phyloP scores from a whole-genome alignment of 228 moss, liverwort and hornwort species.

The Sphagnum fallax region DNA sequence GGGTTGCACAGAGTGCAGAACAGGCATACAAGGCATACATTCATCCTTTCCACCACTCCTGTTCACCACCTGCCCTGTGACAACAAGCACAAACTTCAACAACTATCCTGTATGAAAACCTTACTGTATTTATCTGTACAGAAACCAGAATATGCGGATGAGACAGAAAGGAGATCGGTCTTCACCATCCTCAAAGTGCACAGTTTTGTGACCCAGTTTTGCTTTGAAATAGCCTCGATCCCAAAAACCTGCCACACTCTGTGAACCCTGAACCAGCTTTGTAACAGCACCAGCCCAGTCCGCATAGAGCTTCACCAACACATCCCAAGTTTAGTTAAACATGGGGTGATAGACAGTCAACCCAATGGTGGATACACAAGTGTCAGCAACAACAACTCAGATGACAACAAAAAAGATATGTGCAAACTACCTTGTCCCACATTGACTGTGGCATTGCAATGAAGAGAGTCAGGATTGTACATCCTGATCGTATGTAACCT shows the following conservation, averaged over 20 bases:
- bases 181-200: constrained; percentile 66
- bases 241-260: constrained; percentile 59
- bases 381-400: not conserved
- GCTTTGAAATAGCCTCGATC: constrained; percentile 71
- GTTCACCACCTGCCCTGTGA: constrained; percentile 32
- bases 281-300: constrained; percentile 75
- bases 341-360: not conserved
- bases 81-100: constrained; percentile 15
- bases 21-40: constrained; percentile 52
- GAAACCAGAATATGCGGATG: constrained; percentile 13
- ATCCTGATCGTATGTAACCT: constrained; percentile 97
- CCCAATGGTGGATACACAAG: not conserved
- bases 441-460: constrained; percentile 73
- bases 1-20: constrained; percentile 64
- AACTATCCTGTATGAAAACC: not conserved
- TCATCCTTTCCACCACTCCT: constrained; percentile 41
- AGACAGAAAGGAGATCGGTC: not conserved
- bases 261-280: constrained; percentile 59
- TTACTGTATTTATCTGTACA: constrained; percentile 1
- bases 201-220: constrained; percentile 54
- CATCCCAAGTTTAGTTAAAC: constrained; percentile 3
- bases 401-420: not conserved
- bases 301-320: constrained; percentile 53
- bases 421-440: constrained; percentile 65
- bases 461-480: constrained; percentile 90